phyloP scores from a whole-genome alignment of 495 filamentous ascomycete species.

The Pyrenopolyporus hunteri region DNA sequence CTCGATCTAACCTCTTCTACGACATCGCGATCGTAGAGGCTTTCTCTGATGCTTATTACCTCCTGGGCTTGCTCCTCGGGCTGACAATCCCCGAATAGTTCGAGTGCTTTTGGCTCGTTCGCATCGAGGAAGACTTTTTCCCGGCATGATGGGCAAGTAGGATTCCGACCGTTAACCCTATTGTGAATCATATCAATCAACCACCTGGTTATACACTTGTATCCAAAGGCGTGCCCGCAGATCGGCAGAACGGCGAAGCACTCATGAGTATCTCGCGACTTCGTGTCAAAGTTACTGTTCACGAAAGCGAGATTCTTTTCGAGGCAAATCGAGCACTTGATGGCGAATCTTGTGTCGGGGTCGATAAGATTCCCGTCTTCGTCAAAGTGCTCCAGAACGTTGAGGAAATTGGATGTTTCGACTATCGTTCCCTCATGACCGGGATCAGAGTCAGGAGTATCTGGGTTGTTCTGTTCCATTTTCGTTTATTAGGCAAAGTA shows the following conservation, averaged over 20 bases:
- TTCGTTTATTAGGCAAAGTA: background rate
- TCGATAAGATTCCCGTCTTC: constrained; percentile 13
- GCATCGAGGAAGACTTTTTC: background rate
- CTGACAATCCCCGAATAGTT: background rate
- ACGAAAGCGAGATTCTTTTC: constrained; percentile 1
- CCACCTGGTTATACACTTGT: constrained; percentile 1
- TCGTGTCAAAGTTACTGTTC: constrained; percentile 6
- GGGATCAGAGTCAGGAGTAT: background rate
- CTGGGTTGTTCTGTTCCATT: background rate
- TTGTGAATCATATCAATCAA: background rate
- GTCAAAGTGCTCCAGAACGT: constrained; percentile 22
- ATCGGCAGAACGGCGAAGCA: constrained; percentile 14
- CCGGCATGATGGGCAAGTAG: constrained; percentile 17
- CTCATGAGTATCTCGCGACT: constrained; percentile 7
- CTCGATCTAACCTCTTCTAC: too few relatives aligned
- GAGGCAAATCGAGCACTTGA: constrained; percentile 17
- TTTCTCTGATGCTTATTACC: constrained; percentile 7
- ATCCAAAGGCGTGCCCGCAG: constrained; percentile 31
- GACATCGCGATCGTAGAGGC: too few relatives aligned
- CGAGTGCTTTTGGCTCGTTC: background rate
- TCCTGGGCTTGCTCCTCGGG: constrained; percentile 13
- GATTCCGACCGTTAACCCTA: background rate
- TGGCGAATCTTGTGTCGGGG: background rate
- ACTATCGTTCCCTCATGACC: background rate
- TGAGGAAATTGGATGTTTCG: constrained; percentile 9